These are phyloP conservation scores for Pseudocercospora eumusae DNA, from an alignment of 2,329 filamentous ascomycete genomes.

Conservation along the genomic window DNA sequence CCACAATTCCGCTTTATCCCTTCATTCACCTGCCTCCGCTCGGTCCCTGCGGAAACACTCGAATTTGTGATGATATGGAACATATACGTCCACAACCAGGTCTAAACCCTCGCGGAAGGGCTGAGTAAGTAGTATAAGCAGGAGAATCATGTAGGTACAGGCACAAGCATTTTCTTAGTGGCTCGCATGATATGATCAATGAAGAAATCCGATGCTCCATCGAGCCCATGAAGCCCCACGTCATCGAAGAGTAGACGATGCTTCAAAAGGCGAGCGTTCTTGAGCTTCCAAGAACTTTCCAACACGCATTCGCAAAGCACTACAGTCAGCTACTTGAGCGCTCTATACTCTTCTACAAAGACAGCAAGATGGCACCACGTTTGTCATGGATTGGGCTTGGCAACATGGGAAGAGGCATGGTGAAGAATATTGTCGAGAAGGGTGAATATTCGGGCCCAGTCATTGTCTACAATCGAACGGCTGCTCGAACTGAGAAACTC, in stretches of 20 bases:
- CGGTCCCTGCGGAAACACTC: background rate
- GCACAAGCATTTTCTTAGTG: too few relatives aligned
- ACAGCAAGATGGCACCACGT: slow-evolving; percentile 29
- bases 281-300: background rate
- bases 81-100: background rate
- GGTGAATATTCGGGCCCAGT: slow-evolving; percentile 70
- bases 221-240: background rate
- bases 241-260: background rate
- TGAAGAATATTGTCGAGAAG: slow-evolving; percentile 78
- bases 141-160: background rate
- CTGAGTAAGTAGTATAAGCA: background rate
- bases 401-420: slow-evolving; percentile 87
- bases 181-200: too few relatives aligned
- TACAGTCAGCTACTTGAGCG: background rate
- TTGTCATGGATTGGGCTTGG: slow-evolving; percentile 80
- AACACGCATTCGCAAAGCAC: background rate
- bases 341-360: background rate
- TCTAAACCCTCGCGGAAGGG: background rate
- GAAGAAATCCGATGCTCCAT: too few relatives aligned
- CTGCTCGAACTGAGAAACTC: slow-evolving; percentile 64
- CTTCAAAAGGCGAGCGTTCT: background rate
- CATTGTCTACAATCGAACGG: slow-evolving; percentile 78
- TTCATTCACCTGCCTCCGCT: background rate
- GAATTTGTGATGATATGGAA: background rate
- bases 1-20: background rate